These are phyloP conservation scores for Fusarium armeniacum DNA, from an alignment of 2,329 filamentous ascomycete genomes.

Conservation along the genomic window DNA sequence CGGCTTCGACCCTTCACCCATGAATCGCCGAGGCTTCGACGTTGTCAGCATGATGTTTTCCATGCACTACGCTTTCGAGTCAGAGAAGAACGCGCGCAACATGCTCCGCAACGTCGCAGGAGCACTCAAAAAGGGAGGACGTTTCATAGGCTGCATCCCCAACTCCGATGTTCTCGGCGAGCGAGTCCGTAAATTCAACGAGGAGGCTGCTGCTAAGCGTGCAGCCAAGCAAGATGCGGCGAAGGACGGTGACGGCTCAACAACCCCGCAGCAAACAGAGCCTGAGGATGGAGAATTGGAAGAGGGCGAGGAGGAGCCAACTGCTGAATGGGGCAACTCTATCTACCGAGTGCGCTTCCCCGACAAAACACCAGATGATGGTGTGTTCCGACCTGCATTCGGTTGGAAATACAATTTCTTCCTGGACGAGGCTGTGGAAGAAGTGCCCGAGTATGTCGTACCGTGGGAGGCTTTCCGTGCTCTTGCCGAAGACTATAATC, in stretches of 20 bases:
- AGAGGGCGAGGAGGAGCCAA: slow-evolving; percentile 73
- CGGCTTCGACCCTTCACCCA: slow-evolving; percentile 83
- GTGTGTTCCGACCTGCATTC: slow-evolving; percentile 92
- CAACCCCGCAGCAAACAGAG: slow-evolving; percentile 49
- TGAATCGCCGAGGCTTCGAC: slow-evolving; percentile 87
- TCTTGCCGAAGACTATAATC: slow-evolving; percentile 94
- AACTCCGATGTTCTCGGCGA: slow-evolving; percentile 91
- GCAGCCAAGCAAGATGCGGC: slow-evolving; percentile 45
- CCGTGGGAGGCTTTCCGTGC: slow-evolving; percentile 98
- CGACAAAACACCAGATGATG: slow-evolving; percentile 83
- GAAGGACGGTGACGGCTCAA: slow-evolving; percentile 38
- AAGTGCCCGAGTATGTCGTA: slow-evolving; percentile 96
- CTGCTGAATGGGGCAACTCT: slow-evolving; percentile 89
- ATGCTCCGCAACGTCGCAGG: slow-evolving; percentile 96
- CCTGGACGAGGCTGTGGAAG: slow-evolving; percentile 94
- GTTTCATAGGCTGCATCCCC: slow-evolving; percentile 96
- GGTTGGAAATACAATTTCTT: slow-evolving; percentile 99
- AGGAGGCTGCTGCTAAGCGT: slow-evolving; percentile 58
- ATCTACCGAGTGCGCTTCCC: slow-evolving; percentile 94
- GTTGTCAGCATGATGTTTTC: slow-evolving; percentile 99
- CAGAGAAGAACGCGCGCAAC: slow-evolving; percentile 85
- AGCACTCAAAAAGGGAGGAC: slow-evolving; percentile 90
- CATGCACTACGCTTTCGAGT: slow-evolving; percentile 98
- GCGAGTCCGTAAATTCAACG: slow-evolving; percentile 83
- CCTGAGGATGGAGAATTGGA: slow-evolving; percentile 64